These are phyloP conservation scores for Tetrapisispora nanseiensis DNA, from an alignment of 805 yeast species.

Conservation along the genomic window DNA sequence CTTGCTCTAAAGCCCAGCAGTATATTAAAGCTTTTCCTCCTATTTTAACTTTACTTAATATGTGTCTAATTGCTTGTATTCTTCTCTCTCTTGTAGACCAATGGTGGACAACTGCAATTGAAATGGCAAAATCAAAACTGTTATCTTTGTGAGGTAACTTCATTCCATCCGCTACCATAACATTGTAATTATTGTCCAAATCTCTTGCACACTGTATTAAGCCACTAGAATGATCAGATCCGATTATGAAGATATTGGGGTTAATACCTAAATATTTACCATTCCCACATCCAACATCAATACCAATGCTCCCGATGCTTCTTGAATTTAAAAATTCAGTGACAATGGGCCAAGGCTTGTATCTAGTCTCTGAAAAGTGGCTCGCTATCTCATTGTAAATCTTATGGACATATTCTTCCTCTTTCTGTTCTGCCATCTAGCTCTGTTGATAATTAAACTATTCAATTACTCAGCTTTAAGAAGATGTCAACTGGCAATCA, in stretches of 20 bases:
- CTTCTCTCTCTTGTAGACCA: slow-evolving; percentile 80
- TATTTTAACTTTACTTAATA: slow-evolving; percentile 44
- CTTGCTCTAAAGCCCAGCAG: slow-evolving; percentile 97
- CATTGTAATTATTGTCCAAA: slow-evolving; percentile 35
- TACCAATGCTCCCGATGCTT: slow-evolving; percentile 54
- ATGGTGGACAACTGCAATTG: slow-evolving; percentile 94
- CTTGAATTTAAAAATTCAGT: slow-evolving; percentile 50
- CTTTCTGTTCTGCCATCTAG: slow-evolving; percentile 48
- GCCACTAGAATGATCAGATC: slow-evolving; percentile 65
- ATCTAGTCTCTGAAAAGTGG: slow-evolving; percentile 88
- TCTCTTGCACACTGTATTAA: slow-evolving; percentile 53
- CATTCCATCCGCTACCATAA: slow-evolving; percentile 76
- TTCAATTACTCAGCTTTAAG: no score
- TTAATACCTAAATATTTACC: slow-evolving; percentile 83
- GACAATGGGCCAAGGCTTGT: slow-evolving; percentile 96
- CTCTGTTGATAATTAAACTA: no score
- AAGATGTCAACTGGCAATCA: no score
- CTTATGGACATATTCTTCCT: slow-evolving; percentile 73
- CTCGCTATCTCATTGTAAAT: slow-evolving; percentile 88
- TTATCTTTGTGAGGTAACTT: slow-evolving; percentile 42
- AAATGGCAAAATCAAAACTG: slow-evolving; percentile 71
- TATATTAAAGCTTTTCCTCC: slow-evolving; percentile 73
- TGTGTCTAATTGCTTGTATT: slow-evolving; percentile 59
- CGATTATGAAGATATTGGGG: slow-evolving; percentile 56
- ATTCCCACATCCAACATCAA: slow-evolving; percentile 96